A percentile compares a stretch with the other conserved stretches of the same genome.
Conservation (phyloP, 148 eudicot genomes). For the Nyssa sinensis region DNA sequence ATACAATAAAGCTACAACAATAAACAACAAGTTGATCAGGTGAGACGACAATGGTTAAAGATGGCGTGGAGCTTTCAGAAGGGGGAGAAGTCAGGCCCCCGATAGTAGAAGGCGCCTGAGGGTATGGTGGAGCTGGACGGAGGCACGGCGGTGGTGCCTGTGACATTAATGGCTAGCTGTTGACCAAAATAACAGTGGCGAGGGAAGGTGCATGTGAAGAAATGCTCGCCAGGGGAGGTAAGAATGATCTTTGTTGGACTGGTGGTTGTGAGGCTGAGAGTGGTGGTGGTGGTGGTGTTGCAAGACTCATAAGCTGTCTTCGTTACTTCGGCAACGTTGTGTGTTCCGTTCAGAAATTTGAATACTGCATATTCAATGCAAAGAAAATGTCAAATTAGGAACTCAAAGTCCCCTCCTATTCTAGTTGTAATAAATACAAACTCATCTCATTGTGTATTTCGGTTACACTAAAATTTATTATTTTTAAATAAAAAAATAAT, state of each 20-base stretch:
- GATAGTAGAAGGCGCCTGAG: too few relatives aligned
- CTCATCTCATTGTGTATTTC: too few relatives aligned
- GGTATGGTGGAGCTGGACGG: background rate
- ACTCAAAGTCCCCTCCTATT: background rate
- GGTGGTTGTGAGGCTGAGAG: background rate
- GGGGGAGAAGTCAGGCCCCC: too few relatives aligned
- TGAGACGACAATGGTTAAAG: too few relatives aligned
- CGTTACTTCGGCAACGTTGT: conserved; percentile 12
- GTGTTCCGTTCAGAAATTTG: conserved; percentile 13
- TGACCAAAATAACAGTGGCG: background rate
- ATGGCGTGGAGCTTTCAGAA: too few relatives aligned
- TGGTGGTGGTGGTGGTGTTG: background rate
- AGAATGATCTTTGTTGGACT: conserved; percentile 13
- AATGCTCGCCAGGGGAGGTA: background rate
- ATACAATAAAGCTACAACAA: too few relatives aligned
- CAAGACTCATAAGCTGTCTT: background rate
- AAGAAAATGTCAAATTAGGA: background rate
- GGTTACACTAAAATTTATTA: too few relatives aligned
- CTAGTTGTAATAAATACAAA: too few relatives aligned
- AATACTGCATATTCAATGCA: background rate
- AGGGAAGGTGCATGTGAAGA: conserved; percentile 9
- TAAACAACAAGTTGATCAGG: too few relatives aligned
- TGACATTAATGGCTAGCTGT: background rate
- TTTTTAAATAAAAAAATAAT: too few relatives aligned
- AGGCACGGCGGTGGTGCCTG: background rate